Base-by-base conservation (phyloP, 805 yeast species). In the Cyberlindnera mycetangii region DNA sequence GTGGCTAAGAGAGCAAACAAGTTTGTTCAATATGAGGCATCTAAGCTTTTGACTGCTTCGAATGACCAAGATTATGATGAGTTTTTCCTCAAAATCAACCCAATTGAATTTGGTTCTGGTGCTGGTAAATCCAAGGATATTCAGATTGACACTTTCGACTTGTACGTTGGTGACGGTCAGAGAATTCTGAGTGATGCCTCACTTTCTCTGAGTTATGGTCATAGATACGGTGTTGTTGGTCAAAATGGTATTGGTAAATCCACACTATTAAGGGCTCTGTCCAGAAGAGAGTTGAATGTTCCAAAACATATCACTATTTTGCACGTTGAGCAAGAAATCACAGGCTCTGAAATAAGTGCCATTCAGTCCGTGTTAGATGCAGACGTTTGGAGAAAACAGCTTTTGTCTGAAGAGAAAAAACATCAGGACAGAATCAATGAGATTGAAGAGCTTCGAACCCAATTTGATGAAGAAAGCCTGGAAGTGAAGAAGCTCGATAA, bases 191-290 rank as follows among this genome's bases (percentile, higher is more conserved):
- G 92, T 35, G 95, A 90, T 64, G 84, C 98, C 21, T 76, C 89
- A 19, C 77, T 93, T 53, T 82, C 96, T 1, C 75, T 93, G 52
- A 83, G 96, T 22, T 83, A 83, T 63, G 99, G 99, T 44, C 89
- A 86, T 65, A 80, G 98, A 64, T 93, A 93, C 58, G 99, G 99
- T 79, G 70, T 93, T 42, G 97, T 93, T 35, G 99, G 99, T 67
- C 95, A 90, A 64, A 93, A 93, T 71, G 99, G 99, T 92, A 90
- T 93, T 55, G 99, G 99, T 83, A 93, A 93, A 66, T 90, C 98
- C 35, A 93, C 99, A 0, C 70, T 93, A 42, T 72, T 93, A 62
- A 77, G 88, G 54, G 99, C 99, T 0, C 71, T 93, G 42, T 84
- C 97, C 1, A 79, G 95, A 65, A 84, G 99, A 77, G 99, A 93